These are phyloP conservation scores for Cantharellus cinnabarinus DNA, from an alignment of 768 basidiomycete genomes.

Conservation along the genomic window DNA sequence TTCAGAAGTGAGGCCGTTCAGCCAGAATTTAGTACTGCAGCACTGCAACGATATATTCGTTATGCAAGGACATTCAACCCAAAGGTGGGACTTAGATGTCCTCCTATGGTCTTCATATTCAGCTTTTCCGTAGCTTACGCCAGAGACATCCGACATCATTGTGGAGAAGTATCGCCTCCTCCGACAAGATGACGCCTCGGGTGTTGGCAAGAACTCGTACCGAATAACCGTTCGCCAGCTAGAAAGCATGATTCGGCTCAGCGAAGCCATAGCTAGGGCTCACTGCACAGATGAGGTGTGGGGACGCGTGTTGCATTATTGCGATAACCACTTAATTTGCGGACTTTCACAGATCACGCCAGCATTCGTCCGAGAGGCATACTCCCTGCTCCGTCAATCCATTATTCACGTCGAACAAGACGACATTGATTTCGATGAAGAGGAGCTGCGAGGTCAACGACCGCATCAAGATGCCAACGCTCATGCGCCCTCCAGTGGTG, in stretches of 20 bases:
- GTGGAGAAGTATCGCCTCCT: slow-evolving; percentile 89
- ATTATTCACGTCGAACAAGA: slow-evolving; percentile 99
- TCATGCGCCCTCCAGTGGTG: slow-evolving; percentile 18
- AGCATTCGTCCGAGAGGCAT: slow-evolving; percentile 88
- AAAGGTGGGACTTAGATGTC: slow-evolving; percentile 34
- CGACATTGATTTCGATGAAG: slow-evolving; percentile 93
- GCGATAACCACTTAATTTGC: not conserved
- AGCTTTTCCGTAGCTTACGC: slow-evolving; percentile 47
- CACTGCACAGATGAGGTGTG: slow-evolving; percentile 84
- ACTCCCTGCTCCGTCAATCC: slow-evolving; percentile 78
- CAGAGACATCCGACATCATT: slow-evolving; percentile 76
- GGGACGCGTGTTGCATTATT: slow-evolving; percentile 2
- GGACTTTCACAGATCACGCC: slow-evolving; percentile 51
- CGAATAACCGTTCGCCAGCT: slow-evolving; percentile 95
- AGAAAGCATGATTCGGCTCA: slow-evolving; percentile 94
- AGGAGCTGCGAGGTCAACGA: slow-evolving; percentile 45
- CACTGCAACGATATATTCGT: slow-evolving; percentile 87
- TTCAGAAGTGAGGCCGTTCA: slow-evolving; percentile 87
- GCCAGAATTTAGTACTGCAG: slow-evolving; percentile 94
- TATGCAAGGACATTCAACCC: slow-evolving; percentile 96
- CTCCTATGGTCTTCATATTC: slow-evolving; percentile 1
- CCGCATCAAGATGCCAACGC: slow-evolving; percentile 10
- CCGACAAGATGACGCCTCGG: slow-evolving; percentile 80
- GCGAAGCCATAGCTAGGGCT: slow-evolving; percentile 91
- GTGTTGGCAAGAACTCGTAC: slow-evolving; percentile 78